Base-by-base conservation (phyloP, 768 basidiomycete genomes). In the Amanita fuliginea region DNA sequence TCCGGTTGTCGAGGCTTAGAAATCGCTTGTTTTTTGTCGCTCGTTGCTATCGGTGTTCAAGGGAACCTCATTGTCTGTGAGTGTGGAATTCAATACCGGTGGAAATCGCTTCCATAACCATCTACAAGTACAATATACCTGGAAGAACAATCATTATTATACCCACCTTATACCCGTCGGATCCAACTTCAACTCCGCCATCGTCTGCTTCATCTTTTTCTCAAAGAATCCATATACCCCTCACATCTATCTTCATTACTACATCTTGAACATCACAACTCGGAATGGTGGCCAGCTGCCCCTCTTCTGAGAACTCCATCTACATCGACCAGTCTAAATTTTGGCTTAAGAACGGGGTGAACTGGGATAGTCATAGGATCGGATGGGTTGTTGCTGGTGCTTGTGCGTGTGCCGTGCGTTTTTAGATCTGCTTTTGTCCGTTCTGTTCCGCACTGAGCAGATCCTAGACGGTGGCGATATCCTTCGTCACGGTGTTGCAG, bases 371-470 rank as follows among this genome's bases (percentile, higher is more conserved):
- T 11, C 81, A 82, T 64, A 69, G 77, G 55, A 79, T 86, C 60
- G 85, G 85, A 44, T 87, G 85, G 85, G 71, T 81, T 8, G 70
- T 87, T 49, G 75, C 83, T 13, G 85, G 85, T 22, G 73, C 67
- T 13, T 82, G 78, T 56, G 65, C 85, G 2, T 60, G 64, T 35
- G 36, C 77, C 28, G 83, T 86, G 55, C 49, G 63, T 62, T 24
- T 21, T 22, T 3, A 48, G 18, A 47, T 16, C 21, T 44, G 35
- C 52, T 32, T 32, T 19, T 22, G 36, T 30, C 8, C 18, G 2
- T 14, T 7, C 28, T 46, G 39, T 21, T 16, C 26, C 14, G 16
- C 6, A 4, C 26, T 46, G 16, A 51, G 14, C 39, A 37, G 46
- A 13, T 13, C 16, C 18, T 56, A 86, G 81, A 83, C 83, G 3